These are phyloP conservation scores for Ascomycota sp. DNA, from an alignment of 2,329 filamentous ascomycete species.

Conservation along the genomic window DNA sequence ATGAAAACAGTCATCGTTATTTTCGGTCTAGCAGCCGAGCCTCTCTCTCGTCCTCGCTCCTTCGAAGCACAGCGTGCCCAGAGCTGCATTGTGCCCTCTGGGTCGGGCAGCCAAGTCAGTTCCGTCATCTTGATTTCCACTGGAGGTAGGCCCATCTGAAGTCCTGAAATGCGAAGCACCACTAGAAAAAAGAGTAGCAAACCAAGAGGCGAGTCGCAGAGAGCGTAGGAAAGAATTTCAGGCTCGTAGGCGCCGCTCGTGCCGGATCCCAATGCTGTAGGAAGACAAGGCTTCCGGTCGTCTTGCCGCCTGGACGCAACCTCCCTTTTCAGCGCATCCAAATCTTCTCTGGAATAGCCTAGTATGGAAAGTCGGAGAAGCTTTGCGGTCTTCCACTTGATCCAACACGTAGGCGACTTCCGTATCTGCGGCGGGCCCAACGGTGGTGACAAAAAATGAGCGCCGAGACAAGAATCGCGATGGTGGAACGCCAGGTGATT, in stretches of 20 bases:
- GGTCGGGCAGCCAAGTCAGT: conserved; percentile 45
- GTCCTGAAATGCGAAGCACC: conserved; percentile 20
- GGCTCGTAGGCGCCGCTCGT: conserved; percentile 19
- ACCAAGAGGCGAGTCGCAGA: conserved; percentile 41
- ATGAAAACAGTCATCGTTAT: conserved; percentile 28
- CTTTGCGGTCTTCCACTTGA: conserved; percentile 34
- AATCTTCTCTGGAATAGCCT: conserved; percentile 34
- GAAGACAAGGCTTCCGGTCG: conserved; percentile 1
- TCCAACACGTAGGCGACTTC: conserved; percentile 24
- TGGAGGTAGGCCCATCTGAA: conserved; percentile 20
- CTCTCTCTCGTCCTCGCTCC: conserved; percentile 9
- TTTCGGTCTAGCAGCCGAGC: conserved; percentile 12
- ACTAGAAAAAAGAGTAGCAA: conserved; percentile 33
- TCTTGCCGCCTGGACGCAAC: conserved; percentile 2
- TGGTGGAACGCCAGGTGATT: conserved; percentile 26
- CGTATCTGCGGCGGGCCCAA: conserved; percentile 26
- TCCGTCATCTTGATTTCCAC: conserved; percentile 38
- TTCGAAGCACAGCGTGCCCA: conserved; percentile 24
- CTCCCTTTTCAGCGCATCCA: conserved; percentile 17
- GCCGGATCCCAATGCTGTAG: conserved; percentile 10
- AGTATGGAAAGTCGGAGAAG: conserved; percentile 26
- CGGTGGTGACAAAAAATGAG: conserved; percentile 39
- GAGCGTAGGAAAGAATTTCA: conserved; percentile 35
- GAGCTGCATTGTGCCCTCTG: conserved; percentile 37
- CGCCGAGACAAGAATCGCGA: conserved; percentile 30